Conservation (phyloP, 768 basidiomycete species). For the Rhodotorula kratochvilovae region DNA sequence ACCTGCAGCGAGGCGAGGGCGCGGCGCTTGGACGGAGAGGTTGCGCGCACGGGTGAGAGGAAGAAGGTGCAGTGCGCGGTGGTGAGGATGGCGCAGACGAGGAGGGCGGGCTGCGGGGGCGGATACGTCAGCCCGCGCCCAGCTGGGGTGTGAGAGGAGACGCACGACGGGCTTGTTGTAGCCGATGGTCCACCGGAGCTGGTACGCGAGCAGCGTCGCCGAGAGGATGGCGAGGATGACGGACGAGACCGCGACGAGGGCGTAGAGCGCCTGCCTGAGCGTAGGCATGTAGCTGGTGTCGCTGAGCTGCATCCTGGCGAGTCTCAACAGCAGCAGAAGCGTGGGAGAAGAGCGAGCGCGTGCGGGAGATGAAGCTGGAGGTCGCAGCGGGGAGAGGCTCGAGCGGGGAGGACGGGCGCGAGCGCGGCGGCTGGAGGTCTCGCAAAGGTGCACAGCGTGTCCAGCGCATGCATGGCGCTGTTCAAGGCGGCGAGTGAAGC, state of each 20-base stretch:
- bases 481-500: too few relatives aligned
- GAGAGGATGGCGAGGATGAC: background rate
- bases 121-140: too few relatives aligned
- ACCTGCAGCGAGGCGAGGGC: background rate
- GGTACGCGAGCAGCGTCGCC: slow-evolving; percentile 13
- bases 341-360: background rate
- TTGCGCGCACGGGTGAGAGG: background rate
- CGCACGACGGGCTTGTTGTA: slow-evolving; percentile 30
- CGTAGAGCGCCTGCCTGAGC: background rate
- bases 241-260: slow-evolving; percentile 5
- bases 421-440: too few relatives aligned
- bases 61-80: slow-evolving; percentile 2
- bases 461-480: too few relatives aligned
- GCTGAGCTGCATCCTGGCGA: background rate
- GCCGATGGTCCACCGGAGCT: slow-evolving; percentile 10
- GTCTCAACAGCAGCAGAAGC: background rate
- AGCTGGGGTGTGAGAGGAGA: background rate
- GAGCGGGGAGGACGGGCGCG: background rate
- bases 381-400: background rate
- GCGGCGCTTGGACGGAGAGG: background rate
- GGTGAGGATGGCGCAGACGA: background rate
- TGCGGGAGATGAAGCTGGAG: background rate
- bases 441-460: too few relatives aligned
- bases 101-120: background rate
- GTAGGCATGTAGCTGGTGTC: slow-evolving; percentile 9